These are phyloP conservation scores for Gentiana straminea DNA, from an alignment of 257 asterid species.

Conservation along the genomic window DNA sequence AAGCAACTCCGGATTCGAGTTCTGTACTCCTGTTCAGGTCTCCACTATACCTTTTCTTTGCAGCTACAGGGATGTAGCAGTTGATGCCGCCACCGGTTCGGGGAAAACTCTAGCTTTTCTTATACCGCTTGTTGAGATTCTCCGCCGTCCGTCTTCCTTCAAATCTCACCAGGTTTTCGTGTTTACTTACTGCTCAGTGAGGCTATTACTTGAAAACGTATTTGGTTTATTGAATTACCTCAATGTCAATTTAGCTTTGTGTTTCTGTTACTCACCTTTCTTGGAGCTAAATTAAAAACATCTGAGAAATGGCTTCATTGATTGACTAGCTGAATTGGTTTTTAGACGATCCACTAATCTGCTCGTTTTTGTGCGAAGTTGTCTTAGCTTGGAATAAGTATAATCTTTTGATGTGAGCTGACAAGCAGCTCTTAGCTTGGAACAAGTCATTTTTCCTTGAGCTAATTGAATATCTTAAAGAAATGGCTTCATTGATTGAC, in stretches of 20 bases:
- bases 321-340: too few species aligned
- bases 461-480: too few species aligned
- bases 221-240: neutral
- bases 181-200: neutral
- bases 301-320: too few species aligned
- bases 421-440: neutral
- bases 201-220: too few species aligned
- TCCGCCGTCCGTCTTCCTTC: slow-evolving; percentile 60
- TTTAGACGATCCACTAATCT: too few species aligned
- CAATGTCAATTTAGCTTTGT: neutral
- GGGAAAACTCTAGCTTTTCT: slow-evolving; percentile 88
- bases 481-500: too few species aligned
- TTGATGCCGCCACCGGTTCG: slow-evolving; percentile 97
- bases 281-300: too few species aligned
- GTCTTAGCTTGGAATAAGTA: too few species aligned
- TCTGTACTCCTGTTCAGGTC: slow-evolving; percentile 94
- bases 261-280: too few species aligned
- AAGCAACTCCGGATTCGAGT: slow-evolving; percentile 47
- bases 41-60: slow-evolving; percentile 77
- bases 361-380: too few species aligned
- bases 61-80: slow-evolving; percentile 74
- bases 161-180: slow-evolving; percentile 65
- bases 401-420: too few species aligned
- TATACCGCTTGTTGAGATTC: slow-evolving; percentile 72
- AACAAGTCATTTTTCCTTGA: neutral